Percentiles rank a stretch among this genome's conserved stretches.
These are phyloP conservation scores for Saccharomyces hybrid DNA, from an alignment of 1,139 yeast genomes.

Conservation along the genomic window DNA sequence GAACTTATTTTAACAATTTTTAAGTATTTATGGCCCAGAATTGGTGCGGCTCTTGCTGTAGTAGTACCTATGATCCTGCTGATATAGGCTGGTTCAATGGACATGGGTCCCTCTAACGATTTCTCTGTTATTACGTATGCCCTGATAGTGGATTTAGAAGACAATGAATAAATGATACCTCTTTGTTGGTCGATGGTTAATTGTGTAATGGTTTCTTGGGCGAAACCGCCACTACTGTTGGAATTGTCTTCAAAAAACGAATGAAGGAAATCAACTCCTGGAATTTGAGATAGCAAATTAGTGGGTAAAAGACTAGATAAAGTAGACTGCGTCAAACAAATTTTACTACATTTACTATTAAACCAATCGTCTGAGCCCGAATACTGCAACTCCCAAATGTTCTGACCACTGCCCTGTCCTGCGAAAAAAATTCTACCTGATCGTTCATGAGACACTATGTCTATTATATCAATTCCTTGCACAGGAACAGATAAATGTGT, in stretches of 20 bases:
- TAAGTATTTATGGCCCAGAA: slow-evolving; percentile 33
- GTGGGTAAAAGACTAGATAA: slow-evolving; percentile 53
- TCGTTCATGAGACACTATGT: slow-evolving; percentile 49
- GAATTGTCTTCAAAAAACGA: slow-evolving; percentile 32
- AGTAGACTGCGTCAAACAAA: slow-evolving; percentile 67
- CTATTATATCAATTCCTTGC: slow-evolving; percentile 68
- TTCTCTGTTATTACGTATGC: slow-evolving; percentile 52
- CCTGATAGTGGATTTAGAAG: slow-evolving; percentile 75
- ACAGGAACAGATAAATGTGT: slow-evolving; percentile 76
- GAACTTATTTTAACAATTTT: slow-evolving; percentile 58
- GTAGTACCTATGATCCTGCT: slow-evolving; percentile 56
- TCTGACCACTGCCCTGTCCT: slow-evolving; percentile 67
- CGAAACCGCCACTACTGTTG: slow-evolving; percentile 13
- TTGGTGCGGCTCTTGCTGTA: slow-evolving; percentile 37
- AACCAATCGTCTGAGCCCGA: slow-evolving; percentile 86
- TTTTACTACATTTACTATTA: slow-evolving; percentile 72
- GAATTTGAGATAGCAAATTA: slow-evolving; percentile 31
- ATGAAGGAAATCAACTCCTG: slow-evolving; percentile 40
- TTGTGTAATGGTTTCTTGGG: slow-evolving; percentile 54
- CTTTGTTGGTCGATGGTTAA: slow-evolving; percentile 71
- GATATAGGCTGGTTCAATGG: slow-evolving; percentile 33
- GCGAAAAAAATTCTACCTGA: slow-evolving; percentile 79
- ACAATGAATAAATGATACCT: slow-evolving; percentile 69
- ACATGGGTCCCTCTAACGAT: slow-evolving; percentile 34
- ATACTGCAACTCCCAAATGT: slow-evolving; percentile 83